Evolutionary conservation across 2,329 filamentous ascomycete genomes (phyloP).

Genomic region (Microsporum ferrugineum): DNA sequence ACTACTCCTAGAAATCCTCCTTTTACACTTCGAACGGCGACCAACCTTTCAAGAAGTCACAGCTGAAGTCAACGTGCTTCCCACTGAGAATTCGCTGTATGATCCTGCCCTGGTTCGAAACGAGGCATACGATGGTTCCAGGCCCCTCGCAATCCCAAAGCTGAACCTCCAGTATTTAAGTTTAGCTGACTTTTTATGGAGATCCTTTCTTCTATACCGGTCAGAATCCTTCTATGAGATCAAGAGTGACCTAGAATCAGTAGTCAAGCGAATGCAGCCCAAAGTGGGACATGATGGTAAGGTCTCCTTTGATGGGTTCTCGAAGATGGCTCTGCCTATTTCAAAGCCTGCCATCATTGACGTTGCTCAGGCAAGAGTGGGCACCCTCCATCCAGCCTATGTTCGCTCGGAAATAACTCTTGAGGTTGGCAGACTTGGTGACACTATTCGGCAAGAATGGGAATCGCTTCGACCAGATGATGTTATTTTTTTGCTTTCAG

Average conservation of each 20-base stretch:
- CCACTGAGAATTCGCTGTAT: slow-evolving; percentile 71
- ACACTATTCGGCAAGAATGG: slow-evolving; percentile 73
- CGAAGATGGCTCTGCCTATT: slow-evolving; percentile 84
- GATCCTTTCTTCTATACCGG: slow-evolving; percentile 77
- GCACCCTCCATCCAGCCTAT: slow-evolving; percentile 67
- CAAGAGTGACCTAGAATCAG: slow-evolving; percentile 76
- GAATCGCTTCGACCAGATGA: slow-evolving; percentile 77
- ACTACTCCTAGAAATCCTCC: slow-evolving; percentile 52
- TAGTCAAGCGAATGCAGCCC: slow-evolving; percentile 67
- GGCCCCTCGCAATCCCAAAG: slow-evolving; percentile 82
- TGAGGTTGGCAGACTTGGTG: slow-evolving; percentile 68
- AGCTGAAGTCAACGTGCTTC: slow-evolving; percentile 60
- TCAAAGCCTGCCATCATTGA: slow-evolving; percentile 78
- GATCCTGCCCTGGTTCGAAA: slow-evolving; percentile 67
- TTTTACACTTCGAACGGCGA: slow-evolving; percentile 63
- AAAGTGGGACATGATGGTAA: slow-evolving; percentile 50
- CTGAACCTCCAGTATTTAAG: slow-evolving; percentile 92
- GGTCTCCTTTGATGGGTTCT: slow-evolving; percentile 65
- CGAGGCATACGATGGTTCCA: slow-evolving; percentile 76
- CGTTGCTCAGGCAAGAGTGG: slow-evolving; percentile 69
- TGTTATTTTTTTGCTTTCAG: slow-evolving; percentile 72
- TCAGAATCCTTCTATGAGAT: slow-evolving; percentile 91
- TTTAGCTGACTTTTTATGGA: slow-evolving; percentile 92
- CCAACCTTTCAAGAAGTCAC: slow-evolving; percentile 73
- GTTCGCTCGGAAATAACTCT: slow-evolving; percentile 78